phyloP scores from a whole-genome alignment of 257 asterid species.

The Nicotiana paniculata region DNA sequence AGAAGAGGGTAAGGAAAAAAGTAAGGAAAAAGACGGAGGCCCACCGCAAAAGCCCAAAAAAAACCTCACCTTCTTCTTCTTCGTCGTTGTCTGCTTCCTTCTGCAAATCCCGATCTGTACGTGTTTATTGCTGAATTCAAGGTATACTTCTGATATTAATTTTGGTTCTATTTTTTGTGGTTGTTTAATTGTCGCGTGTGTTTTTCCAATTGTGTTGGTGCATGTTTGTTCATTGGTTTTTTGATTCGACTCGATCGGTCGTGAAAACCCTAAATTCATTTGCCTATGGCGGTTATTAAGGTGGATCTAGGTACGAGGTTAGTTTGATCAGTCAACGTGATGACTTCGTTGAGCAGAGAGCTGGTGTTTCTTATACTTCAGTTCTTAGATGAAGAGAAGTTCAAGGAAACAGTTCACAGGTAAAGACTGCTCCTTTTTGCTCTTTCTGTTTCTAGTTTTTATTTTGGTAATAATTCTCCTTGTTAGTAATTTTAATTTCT shows the following conservation, averaged over 20 bases:
- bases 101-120: background rate
- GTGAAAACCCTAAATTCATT: conserved; percentile 13
- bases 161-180: background rate
- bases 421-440: conserved; percentile 11
- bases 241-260: background rate
- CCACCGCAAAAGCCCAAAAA: background rate
- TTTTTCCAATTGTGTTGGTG: background rate
- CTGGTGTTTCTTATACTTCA: conserved; percentile 48
- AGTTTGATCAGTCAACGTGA: conserved; percentile 17
- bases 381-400: conserved; percentile 52
- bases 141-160: background rate
- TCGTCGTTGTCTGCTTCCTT: background rate
- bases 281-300: conserved; percentile 7
- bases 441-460: background rate
- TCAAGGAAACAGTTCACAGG: conserved; percentile 53
- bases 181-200: background rate
- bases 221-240: background rate
- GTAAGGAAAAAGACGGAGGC: background rate
- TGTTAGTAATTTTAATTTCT: background rate
- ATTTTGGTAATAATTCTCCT: background rate
- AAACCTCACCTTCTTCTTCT: background rate
- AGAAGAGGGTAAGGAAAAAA: background rate
- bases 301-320: conserved; percentile 25
- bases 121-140: background rate
- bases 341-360: conserved; percentile 50